phyloP scores from a whole-genome alignment of 129 eudicot species.

The Saussurea involucrata region DNA sequence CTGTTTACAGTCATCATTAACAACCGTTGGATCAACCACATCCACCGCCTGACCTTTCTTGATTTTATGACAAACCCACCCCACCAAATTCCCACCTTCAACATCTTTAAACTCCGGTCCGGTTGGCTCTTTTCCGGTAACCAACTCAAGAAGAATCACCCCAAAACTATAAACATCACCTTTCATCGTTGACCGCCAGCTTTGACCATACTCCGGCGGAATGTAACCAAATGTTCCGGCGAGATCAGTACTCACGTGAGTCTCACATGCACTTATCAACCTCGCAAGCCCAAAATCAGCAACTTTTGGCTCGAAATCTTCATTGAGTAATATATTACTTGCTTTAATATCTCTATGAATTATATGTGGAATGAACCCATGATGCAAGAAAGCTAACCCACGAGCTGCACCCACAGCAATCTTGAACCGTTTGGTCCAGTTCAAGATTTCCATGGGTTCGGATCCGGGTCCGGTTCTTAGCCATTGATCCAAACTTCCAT shows the following conservation, averaged over 20 bases:
- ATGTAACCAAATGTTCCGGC: slow-evolving; percentile 91
- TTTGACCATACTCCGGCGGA: slow-evolving; percentile 89
- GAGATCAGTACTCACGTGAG: slow-evolving; percentile 78
- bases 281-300: slow-evolving; percentile 88
- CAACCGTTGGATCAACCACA: slow-evolving; percentile 56
- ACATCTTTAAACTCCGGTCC: slow-evolving; percentile 79
- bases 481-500: slow-evolving; percentile 86
- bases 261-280: slow-evolving; percentile 82
- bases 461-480: slow-evolving; percentile 24
- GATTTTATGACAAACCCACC: slow-evolving; percentile 73
- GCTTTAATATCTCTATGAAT: slow-evolving; percentile 86
- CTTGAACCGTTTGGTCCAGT: slow-evolving; percentile 58
- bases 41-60: slow-evolving; percentile 60
- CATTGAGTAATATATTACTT: slow-evolving; percentile 60
- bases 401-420: slow-evolving; percentile 81
- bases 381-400: slow-evolving; percentile 78
- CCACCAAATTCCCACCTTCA: slow-evolving; percentile 87
- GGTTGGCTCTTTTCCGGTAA: slow-evolving; percentile 84
- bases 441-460: slow-evolving; percentile 31
- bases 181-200: slow-evolving; percentile 72
- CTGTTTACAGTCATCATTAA: slow-evolving; percentile 54
- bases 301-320: slow-evolving; percentile 75
- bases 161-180: slow-evolving; percentile 88
- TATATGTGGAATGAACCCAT: slow-evolving; percentile 71
- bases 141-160: slow-evolving; percentile 72